Evolutionary conservation across 78 protist genomes (phyloP).

Genomic region (Emiliania huxleyi): DNA sequence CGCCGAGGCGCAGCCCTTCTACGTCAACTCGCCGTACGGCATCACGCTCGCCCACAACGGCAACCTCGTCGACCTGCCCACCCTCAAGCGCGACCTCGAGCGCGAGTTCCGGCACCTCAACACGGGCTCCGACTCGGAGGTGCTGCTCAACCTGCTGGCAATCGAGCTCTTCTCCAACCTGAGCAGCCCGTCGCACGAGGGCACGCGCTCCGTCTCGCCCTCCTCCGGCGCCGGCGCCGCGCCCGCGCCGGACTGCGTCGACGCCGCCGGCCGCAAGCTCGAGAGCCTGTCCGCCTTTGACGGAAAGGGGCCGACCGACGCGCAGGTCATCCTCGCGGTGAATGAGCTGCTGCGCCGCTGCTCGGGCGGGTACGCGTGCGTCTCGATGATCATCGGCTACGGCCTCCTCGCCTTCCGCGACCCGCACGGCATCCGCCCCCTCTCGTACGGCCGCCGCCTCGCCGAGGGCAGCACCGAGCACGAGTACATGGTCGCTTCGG

Average conservation of each 20-base stretch:
- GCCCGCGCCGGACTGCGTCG: not conserved
- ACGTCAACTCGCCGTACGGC: conserved; percentile 57
- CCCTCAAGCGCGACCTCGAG: not conserved
- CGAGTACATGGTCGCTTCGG: conserved; percentile 39
- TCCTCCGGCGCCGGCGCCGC: not conserved
- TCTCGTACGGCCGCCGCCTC: conserved; percentile 27
- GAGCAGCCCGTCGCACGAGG: too few species aligned
- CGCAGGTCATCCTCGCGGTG: not conserved
- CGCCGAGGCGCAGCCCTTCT: conserved; percentile 59
- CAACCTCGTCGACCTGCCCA: conserved; percentile 23
- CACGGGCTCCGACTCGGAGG: conserved; percentile 60
- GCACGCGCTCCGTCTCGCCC: not conserved
- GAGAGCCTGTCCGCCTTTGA: too few species aligned
- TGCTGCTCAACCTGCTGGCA: conserved; percentile 49
- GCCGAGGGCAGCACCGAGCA: not conserved
- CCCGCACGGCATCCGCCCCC: conserved; percentile 45
- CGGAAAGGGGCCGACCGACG: not conserved
- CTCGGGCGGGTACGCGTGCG: conserved; percentile 39
- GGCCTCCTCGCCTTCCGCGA: conserved; percentile 54
- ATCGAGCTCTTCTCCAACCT: not conserved
- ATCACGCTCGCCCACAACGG: conserved; percentile 48
- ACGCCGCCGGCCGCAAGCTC: too few species aligned
- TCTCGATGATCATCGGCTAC: conserved; percentile 34
- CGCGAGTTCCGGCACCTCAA: conserved; percentile 40
- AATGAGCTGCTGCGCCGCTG: conserved; percentile 6